phyloP scores from a whole-genome alignment of 2,329 filamentous ascomycete species.

The Cyphellophora attinorum region DNA sequence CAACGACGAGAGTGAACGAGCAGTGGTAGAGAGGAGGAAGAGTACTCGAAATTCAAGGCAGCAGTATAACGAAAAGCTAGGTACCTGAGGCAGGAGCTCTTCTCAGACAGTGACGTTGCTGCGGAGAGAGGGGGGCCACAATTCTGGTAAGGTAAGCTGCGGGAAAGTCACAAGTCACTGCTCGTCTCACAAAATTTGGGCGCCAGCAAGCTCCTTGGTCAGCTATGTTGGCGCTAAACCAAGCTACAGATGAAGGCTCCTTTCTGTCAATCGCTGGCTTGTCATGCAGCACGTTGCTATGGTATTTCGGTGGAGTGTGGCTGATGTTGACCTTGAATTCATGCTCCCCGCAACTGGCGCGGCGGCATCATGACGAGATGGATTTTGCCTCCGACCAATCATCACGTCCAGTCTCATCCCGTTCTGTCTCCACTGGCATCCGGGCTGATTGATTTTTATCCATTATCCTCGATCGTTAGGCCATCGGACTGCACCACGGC shows the following conservation, averaged over 20 bases:
- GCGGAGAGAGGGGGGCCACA: neutral
- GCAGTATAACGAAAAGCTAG: slow-evolving; percentile 1
- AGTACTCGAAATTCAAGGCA: slow-evolving; percentile 2
- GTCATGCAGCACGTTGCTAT: neutral
- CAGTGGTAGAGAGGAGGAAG: slow-evolving; percentile 1
- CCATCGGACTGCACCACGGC: no score
- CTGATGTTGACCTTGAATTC: neutral
- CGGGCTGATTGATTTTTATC: neutral
- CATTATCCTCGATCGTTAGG: neutral
- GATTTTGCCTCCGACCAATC: neutral
- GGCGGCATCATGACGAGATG: neutral
- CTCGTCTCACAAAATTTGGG: no score
- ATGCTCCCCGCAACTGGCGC: neutral
- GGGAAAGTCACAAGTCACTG: no score
- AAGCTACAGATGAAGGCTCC: no score
- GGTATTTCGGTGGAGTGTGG: neutral
- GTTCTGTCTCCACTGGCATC: neutral
- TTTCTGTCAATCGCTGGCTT: neutral
- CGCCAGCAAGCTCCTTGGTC: no score
- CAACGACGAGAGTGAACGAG: neutral
- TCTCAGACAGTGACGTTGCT: neutral
- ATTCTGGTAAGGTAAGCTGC: no score
- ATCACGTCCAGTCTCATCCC: neutral
- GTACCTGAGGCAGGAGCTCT: neutral
- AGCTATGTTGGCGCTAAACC: no score